Evolutionary conservation across 2,329 filamentous ascomycete genomes (phyloP), one percentile per base, ranked within the genome.

Genomic region (Achaetomium macrosporum): DNA sequence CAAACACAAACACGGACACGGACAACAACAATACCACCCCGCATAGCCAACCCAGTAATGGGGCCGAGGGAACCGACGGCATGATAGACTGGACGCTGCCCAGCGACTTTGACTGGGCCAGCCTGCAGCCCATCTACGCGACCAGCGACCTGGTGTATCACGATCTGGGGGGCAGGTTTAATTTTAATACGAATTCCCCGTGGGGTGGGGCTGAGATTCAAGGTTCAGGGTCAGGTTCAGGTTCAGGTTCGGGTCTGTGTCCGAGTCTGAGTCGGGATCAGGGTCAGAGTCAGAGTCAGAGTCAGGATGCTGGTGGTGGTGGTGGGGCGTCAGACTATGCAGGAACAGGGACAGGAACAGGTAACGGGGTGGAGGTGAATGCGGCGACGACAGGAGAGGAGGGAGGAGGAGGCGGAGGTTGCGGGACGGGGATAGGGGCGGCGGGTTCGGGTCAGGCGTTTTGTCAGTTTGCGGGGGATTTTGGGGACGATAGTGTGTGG

Each of bases 91-190:
- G 73, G 71, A 64, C 66, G 15, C 59, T 74, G 40, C 74, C 76
- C 2, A 66, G 68, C 7, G 66, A 70, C 51, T 76, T 79, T 54
- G 73, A 77, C 59, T 75, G 81, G 59, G 67, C 73, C 19, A 67
- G 69, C 11, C 72, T 84, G 53, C 73, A 76, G 57, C 77, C 79
- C 15, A 72, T 82, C 54, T 81, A 79, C 50, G 76, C 80, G 0
- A 79, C 77, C 53, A 74, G 76, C 17, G 80, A 83, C 58, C 67
- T 84, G 5, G 66, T 80, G 0, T 82, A 77, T 60, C 79, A 83
- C 57, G 75, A 82, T 33, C 67, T 83, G 4, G 73, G 13, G 2
- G 17, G 49, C 20, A 39, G 25, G 25, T 25, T 25, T 25, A 7
- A 7, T 25, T 7, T 25, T 7, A 25, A 25, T 25, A 4, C 25